Evolutionary conservation across 495 filamentous ascomycete genomes (phyloP), one percentile per base, ranked within the genome.

Genomic region (Schizothecium vesticola): DNA sequence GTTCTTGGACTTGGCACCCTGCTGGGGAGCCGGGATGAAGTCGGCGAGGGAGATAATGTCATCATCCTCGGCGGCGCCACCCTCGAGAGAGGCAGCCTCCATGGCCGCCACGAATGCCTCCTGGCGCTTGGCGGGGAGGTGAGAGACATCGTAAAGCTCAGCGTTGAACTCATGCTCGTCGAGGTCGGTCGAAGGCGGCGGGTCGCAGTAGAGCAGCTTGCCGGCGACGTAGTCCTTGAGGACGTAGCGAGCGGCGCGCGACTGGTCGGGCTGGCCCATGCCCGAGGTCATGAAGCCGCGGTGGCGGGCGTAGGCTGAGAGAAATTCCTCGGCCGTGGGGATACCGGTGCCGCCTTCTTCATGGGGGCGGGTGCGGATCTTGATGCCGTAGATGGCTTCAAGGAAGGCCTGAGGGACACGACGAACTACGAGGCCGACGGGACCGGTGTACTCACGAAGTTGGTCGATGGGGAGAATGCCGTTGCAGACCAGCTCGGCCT

Each of bases 191-290:
- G 6, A 8, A 6, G 92, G 93, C 0, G 96, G 96, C 16, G 96
- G 94, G 72, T 94, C 88, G 72, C 91, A 92, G 83, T 90, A 98
- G 9, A 97, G 86, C 3, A 99, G 86, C 79, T 97, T 97, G 65
- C 96, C 96, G 74, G 88, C 96, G 67, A 99, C 95, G 73, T 97
- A 98, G 81, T 99, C 96, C 78, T 99, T 99, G 21, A 99, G 86
- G 16, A 99, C 82, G 68, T 91, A 91, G 63, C 96, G 86, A 1
- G 94, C 95, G 8, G 95, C 96, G 68, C 96, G 85, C 2, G 92
- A 94, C 80, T 97, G 92, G 75, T 99, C 95, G 13, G 96, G 94
- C 68, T 93, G 89, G 13, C 96, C 95, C 26, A 90, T 87, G 66
- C 95, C 94, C 29, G 88, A 87, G 16, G 92, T 97, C 56, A 89